These are phyloP conservation scores for Parmelia sp. DNA, from an alignment of 495 filamentous ascomycete species.

Conservation along the genomic window DNA sequence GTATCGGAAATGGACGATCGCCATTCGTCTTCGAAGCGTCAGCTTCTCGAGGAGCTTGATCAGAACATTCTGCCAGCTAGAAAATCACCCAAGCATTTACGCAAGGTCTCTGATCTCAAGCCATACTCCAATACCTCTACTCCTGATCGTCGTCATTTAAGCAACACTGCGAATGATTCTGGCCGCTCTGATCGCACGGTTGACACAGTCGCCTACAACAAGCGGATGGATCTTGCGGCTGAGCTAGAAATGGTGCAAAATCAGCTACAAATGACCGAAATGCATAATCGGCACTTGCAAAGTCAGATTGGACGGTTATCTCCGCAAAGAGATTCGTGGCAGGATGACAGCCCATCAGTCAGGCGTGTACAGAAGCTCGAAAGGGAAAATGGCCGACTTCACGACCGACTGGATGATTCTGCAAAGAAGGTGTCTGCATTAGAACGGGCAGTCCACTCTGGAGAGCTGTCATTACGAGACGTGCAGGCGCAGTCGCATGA, in stretches of 20 bases:
- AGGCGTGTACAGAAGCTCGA: constrained; percentile 86
- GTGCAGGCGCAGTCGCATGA: constrained; percentile 91
- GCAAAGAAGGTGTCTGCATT: constrained; percentile 85
- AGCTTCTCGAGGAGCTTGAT: constrained; percentile 79
- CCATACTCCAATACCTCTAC: constrained; percentile 70
- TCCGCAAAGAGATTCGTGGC: constrained; percentile 52
- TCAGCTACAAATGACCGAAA: constrained; percentile 88
- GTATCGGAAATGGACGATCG: constrained; percentile 65
- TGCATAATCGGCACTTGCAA: constrained; percentile 93
- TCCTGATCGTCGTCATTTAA: constrained; percentile 63
- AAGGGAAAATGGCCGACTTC: constrained; percentile 83
- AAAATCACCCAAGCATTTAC: constrained; percentile 69
- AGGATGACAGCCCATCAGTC: constrained; percentile 78
- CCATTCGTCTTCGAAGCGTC: constrained; percentile 64
- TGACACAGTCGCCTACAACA: constrained; percentile 83
- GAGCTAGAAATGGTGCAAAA: constrained; percentile 93
- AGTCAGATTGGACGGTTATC: constrained; percentile 69
- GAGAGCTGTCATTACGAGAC: constrained; percentile 86
- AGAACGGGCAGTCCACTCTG: constrained; percentile 78
- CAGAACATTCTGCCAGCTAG: constrained; percentile 66
- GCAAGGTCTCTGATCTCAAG: constrained; percentile 66
- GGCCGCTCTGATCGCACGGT: constrained; percentile 81
- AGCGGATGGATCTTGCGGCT: constrained; percentile 81
- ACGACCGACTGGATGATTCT: constrained; percentile 93
- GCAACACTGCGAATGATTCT: constrained; percentile 65